A percentile compares a stretch with the other conserved stretches of the same genome.
These are phyloP conservation scores for Kandelia obovata DNA, from an alignment of 345 rosid genomes.

Conservation along the genomic window DNA sequence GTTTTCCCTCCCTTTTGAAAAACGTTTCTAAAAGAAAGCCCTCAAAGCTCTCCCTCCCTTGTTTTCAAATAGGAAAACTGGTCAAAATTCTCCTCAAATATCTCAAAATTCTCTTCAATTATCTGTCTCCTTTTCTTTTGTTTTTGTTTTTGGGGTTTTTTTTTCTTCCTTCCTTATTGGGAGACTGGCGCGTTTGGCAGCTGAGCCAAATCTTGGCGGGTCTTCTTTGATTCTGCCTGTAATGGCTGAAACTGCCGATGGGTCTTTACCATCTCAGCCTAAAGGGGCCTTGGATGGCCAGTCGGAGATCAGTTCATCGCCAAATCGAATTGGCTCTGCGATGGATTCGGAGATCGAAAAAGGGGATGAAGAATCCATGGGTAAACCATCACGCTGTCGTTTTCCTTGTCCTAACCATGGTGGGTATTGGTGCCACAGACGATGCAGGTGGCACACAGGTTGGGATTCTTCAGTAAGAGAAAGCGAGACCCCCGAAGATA, in stretches of 20 bases:
- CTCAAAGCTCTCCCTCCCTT: neutral
- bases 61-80: neutral
- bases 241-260: neutral
- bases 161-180: neutral
- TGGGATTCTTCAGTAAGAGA: neutral
- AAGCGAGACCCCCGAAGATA: neutral
- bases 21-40: neutral
- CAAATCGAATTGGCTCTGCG: neutral
- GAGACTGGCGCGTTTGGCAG: neutral
- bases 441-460: no score
- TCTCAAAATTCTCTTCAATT: neutral
- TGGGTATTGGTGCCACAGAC: no score
- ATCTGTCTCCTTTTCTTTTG: no score
- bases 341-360: neutral
- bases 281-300: conserved; percentile 2
- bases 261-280: neutral
- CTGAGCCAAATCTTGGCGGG: neutral
- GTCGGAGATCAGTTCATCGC: neutral
- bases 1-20: conserved; percentile 23
- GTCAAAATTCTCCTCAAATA: neutral
- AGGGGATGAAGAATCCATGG: neutral
- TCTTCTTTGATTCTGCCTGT: neutral
- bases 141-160: no score
- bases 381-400: no score
- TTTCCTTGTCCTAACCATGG: no score